phyloP scores from a whole-genome alignment of 768 basidiomycete species.

The Vararia minispora region DNA sequence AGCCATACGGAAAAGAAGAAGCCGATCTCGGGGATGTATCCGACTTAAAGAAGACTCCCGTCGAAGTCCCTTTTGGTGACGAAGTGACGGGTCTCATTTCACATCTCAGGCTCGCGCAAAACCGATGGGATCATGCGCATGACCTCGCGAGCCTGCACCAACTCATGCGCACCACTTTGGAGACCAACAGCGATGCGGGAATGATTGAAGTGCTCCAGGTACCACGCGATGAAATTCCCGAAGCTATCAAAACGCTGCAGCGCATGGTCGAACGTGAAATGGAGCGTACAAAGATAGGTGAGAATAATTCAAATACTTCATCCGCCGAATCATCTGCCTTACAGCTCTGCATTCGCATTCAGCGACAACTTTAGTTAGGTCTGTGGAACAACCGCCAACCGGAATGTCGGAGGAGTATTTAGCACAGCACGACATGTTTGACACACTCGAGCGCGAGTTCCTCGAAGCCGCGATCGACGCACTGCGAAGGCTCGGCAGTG shows the following conservation, averaged over 20 bases:
- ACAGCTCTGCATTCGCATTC: too few species aligned
- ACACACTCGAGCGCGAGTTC: conserved; percentile 53
- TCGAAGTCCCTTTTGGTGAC: conserved; percentile 16
- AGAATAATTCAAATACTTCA: too few species aligned
- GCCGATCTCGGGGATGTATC: conserved; percentile 22
- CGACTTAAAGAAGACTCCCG: too few species aligned
- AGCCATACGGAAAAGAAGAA: conserved; percentile 23
- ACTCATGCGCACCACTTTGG: conserved; percentile 45
- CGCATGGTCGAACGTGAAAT: conserved; percentile 41
- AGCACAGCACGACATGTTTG: conserved; percentile 17
- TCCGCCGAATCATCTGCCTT: too few species aligned
- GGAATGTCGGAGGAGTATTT: background rate
- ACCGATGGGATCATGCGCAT: conserved; percentile 31
- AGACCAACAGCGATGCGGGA: conserved; percentile 45
- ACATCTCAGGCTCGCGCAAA: conserved; percentile 24
- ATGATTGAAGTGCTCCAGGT: conserved; percentile 52
- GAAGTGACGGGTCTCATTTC: too few species aligned
- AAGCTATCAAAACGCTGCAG: conserved; percentile 70
- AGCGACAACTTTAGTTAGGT: too few species aligned
- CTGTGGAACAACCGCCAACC: background rate
- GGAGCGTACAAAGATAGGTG: too few species aligned
- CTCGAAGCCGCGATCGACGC: conserved; percentile 61
- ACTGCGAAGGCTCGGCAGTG: conserved; percentile 43
- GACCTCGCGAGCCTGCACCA: conserved; percentile 45
- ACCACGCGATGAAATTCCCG: conserved; percentile 55